phyloP scores from a whole-genome alignment of 2,329 filamentous ascomycete genomes.

The Paecilomyces formosus region DNA sequence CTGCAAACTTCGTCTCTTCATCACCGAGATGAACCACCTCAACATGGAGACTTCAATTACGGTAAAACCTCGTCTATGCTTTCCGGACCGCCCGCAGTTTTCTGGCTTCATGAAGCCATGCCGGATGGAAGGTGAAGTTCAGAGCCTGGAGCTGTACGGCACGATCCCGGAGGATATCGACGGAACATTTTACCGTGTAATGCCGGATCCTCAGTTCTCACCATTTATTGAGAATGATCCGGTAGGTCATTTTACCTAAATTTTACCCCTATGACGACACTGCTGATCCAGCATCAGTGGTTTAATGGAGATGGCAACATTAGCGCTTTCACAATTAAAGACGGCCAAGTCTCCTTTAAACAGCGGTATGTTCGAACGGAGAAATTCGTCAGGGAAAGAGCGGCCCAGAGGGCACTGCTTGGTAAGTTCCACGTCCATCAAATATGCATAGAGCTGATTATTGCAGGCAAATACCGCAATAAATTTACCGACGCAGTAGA shows the following conservation, averaged over 20 bases:
- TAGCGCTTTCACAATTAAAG: slow-evolving; percentile 27
- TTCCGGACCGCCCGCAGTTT: slow-evolving; percentile 13
- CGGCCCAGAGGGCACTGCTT: slow-evolving; percentile 24
- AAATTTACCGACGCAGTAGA: slow-evolving; percentile 31
- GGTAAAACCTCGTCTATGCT: neutral
- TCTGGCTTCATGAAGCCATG: slow-evolving; percentile 25
- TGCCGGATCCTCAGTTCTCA: slow-evolving; percentile 38
- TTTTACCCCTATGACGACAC: neutral
- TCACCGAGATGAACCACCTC: neutral
- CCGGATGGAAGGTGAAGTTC: slow-evolving; percentile 35
- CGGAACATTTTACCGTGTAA: slow-evolving; percentile 44
- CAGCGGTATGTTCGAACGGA: slow-evolving; percentile 35
- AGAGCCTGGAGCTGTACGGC: slow-evolving; percentile 36
- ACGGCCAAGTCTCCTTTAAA: slow-evolving; percentile 27
- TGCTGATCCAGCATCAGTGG: slow-evolving; percentile 5
- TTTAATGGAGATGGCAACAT: slow-evolving; percentile 37
- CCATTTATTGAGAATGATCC: slow-evolving; percentile 21
- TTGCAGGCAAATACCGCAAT: slow-evolving; percentile 32
- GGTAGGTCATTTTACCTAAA: slow-evolving; percentile 4
- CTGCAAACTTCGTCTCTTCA: neutral
- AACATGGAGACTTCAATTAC: neutral
- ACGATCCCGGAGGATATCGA: slow-evolving; percentile 39
- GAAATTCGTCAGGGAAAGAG: slow-evolving; percentile 30
- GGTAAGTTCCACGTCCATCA: slow-evolving; percentile 6
- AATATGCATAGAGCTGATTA: slow-evolving; percentile 1